Evolutionary conservation across 352 stramenopile species (phyloP), one percentile per base, ranked within the genome.

Genomic region (Pythium pyrilobum): DNA sequence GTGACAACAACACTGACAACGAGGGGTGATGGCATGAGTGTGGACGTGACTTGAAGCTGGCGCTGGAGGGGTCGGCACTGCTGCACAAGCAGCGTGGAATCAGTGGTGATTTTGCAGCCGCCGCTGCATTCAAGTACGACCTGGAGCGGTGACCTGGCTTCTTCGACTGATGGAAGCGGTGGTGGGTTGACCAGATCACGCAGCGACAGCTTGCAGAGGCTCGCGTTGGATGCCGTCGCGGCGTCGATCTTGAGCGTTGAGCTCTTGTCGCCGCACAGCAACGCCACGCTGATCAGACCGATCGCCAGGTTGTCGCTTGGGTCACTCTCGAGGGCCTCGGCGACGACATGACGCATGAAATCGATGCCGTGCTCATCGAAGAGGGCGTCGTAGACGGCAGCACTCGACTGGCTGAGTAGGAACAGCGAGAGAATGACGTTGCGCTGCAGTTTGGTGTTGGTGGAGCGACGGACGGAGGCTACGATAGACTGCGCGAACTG

Each of bases 371-470:
- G n/a, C 59, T 48, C 20, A 3, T 31, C 20, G 8, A 40, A 44
- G 2, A 64, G 31, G 16, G 56, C 51, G 8, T 60, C 49, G 24
- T 52, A 56, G 27, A 71, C 64, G 15, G 32, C 36, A 31, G 21
- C 24, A 10, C 59, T 74, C 6, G 53, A 57, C 24, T 73, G 62
- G 3, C 53, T 58, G n/a, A 82, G 44, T 6, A 82, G 58, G 20
- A 75, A 54, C 36, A 82, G 44, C 3, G 67, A 67, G 10, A 82
- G 48, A 16, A 80, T 20, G 15, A 79, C 56, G 32, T 82, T 79
- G 21, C 67, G 68, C 29, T 76, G 69, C 18, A 82, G 55, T 15
- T 67, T 39, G 3, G 62, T 18, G 52, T 82, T 79, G 6, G 62
- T 74, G 8, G 69, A 79, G 28, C 57, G 66, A 12, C 52, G 5